Evolutionary conservation across 2,329 filamentous ascomycete genomes (phyloP).

Genomic region (Lachnum nothofagi): DNA sequence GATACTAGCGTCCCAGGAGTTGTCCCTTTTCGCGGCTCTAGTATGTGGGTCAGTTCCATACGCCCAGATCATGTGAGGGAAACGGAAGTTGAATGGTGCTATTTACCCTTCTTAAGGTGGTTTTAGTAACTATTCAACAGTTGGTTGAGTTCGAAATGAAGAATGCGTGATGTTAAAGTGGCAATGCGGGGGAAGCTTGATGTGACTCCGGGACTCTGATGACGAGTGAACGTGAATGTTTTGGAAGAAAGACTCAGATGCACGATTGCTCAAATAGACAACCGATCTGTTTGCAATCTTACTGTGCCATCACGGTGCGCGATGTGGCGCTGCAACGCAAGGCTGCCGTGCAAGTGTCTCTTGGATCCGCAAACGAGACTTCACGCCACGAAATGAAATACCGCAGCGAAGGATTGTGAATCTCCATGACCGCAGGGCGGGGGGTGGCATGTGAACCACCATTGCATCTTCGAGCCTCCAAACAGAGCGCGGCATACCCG

Average conservation of each 20-base stretch:
- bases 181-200: too few species aligned
- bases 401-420: neutral
- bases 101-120: neutral
- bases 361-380: neutral
- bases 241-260: too few species aligned
- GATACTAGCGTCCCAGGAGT: neutral
- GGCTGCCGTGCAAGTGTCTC: constrained; percentile 3
- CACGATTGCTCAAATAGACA: too few species aligned
- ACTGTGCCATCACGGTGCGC: neutral
- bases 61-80: neutral
- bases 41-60: neutral
- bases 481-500: neutral
- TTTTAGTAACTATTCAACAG: neutral
- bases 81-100: neutral
- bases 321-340: neutral
- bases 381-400: neutral
- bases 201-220: too few species aligned
- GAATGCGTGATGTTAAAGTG: too few species aligned
- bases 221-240: too few species aligned
- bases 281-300: neutral
- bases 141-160: neutral
- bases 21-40: too few species aligned
- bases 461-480: neutral
- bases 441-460: neutral
- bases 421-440: neutral